Evolutionary conservation across 257 asterid species (phyloP), one percentile per base, ranked within the genome.

Genomic region (Primulina eburnea): DNA sequence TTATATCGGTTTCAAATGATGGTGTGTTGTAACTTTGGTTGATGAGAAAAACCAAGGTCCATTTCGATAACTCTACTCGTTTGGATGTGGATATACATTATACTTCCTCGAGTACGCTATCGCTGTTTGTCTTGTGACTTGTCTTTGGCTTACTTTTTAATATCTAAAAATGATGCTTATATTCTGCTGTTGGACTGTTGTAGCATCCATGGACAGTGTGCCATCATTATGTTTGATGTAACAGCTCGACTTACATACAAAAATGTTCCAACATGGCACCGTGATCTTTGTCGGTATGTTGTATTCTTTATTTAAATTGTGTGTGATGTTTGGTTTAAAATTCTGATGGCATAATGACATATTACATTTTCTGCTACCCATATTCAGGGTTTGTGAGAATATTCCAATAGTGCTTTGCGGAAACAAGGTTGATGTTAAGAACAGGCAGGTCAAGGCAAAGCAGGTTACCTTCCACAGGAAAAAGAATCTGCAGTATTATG

Each of bases 141-240:
- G 16, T 38, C 11, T 38, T 43, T 12, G 50, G 7, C n/a, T 5
- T 5, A 12, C 53, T 2, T 43, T 43, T 43, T 2, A 43, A 10
- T 43, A 3, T 43, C 17, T 0, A 12, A 38, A 5, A 43, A 43
- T 43, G 17, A 43, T 43, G n/a, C 6, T 43, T 43, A 43, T 43
- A 38, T 43, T 37, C 57, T 62, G 17, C 50, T 30, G 32, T 34
- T 50, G 1, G 52, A 14, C 33, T 60, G 11, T 9, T 78, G 84
- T 93, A 91, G 97, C 76, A 89, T 91, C 76, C 97, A 91, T 24
- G 97, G 97, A 56, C 97, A 91, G 70, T 89, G 97, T 69, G 97
- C 97, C 0, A 88, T 90, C 73, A 90, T 90, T 62, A 90, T 90
- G 97, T 90, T 90, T 69, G 97, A 90, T 67, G 97, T 90, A 4